phyloP scores from a whole-genome alignment of 2,329 filamentous ascomycete species.

The Penicillium hordei region DNA sequence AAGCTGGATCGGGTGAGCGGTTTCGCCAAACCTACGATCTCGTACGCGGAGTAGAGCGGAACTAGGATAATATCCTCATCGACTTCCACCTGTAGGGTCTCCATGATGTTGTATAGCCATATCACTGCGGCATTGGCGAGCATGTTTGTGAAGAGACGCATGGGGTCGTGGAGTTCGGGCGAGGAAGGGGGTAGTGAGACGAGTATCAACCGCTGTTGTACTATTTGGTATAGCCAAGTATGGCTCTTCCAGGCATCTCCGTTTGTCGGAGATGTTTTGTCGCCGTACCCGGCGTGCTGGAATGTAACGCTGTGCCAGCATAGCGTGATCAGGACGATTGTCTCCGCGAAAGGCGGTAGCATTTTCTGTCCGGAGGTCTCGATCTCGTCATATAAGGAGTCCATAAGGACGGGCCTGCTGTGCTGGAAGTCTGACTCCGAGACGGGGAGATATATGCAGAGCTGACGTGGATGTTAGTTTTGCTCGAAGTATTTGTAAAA shows the following conservation, averaged over 20 bases:
- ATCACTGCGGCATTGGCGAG: conserved; percentile 13
- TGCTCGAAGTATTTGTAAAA: background rate
- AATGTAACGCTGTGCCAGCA: conserved; percentile 10
- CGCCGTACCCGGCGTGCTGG: background rate
- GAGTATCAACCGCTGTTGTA: conserved; percentile 11
- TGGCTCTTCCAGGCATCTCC: conserved; percentile 14
- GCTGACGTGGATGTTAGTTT: background rate
- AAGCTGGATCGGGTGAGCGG: conserved; percentile 9
- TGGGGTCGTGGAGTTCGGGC: conserved; percentile 8
- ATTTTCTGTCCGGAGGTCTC: conserved; percentile 5
- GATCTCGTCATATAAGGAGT: conserved; percentile 19
- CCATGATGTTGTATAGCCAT: conserved; percentile 11
- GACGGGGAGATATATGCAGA: conserved; percentile 22
- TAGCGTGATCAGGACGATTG: conserved; percentile 5
- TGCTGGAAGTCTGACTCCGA: conserved; percentile 9
- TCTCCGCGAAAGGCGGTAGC: conserved; percentile 8
- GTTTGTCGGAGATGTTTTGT: background rate
- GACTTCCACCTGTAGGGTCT: conserved; percentile 1
- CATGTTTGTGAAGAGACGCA: conserved; percentile 21
- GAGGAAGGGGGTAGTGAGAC: conserved; percentile 9
- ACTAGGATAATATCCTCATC: background rate
- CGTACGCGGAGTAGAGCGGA: conserved; percentile 13
- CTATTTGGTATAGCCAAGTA: conserved; percentile 12
- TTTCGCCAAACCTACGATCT: conserved; percentile 14
- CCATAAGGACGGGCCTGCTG: conserved; percentile 15